Evolutionary conservation across 2,329 filamentous ascomycete species (phyloP).

Genomic region (Elsinoe australis): DNA sequence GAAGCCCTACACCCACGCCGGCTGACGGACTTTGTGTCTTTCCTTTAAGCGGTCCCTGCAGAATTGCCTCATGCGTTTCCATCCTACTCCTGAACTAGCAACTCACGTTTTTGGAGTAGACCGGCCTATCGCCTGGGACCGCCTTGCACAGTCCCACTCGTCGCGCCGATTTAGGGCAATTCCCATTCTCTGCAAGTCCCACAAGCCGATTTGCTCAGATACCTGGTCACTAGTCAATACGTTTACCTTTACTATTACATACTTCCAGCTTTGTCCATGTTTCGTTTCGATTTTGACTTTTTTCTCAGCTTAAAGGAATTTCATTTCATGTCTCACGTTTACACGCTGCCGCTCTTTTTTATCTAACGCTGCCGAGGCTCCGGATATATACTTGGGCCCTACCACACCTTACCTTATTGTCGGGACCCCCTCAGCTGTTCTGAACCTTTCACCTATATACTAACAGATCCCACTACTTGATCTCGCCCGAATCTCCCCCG

Average conservation of each 20-base stretch:
- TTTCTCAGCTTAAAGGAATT: conserved; percentile 12
- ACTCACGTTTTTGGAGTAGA: conserved; percentile 15
- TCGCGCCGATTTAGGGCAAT: conserved; percentile 14
- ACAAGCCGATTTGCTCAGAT: conserved; percentile 15
- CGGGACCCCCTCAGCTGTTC: no score
- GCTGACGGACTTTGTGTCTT: conserved; percentile 14
- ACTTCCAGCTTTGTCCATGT: conserved; percentile 15
- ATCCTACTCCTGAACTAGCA: conserved; percentile 16
- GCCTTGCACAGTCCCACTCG: conserved; percentile 8
- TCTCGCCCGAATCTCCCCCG: neutral
- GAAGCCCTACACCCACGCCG: conserved; percentile 12
- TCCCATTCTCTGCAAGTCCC: conserved; percentile 2
- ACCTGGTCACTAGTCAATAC: conserved; percentile 17
- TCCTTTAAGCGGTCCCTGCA: conserved; percentile 16
- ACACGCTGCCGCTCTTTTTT: conserved; percentile 2
- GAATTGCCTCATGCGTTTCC: no score
- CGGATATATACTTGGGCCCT: conserved; percentile 9
- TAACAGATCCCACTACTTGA: no score
- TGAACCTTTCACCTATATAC: no score
- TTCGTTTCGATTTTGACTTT: conserved; percentile 11
- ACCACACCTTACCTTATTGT: neutral
- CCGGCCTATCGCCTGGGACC: conserved; percentile 2
- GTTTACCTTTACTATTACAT: conserved; percentile 16
- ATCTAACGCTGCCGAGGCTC: conserved; percentile 1
- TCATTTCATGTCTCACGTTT: conserved; percentile 13